phyloP scores from a whole-genome alignment of 208 protist species.

The Novymonas esmeraldas region DNA sequence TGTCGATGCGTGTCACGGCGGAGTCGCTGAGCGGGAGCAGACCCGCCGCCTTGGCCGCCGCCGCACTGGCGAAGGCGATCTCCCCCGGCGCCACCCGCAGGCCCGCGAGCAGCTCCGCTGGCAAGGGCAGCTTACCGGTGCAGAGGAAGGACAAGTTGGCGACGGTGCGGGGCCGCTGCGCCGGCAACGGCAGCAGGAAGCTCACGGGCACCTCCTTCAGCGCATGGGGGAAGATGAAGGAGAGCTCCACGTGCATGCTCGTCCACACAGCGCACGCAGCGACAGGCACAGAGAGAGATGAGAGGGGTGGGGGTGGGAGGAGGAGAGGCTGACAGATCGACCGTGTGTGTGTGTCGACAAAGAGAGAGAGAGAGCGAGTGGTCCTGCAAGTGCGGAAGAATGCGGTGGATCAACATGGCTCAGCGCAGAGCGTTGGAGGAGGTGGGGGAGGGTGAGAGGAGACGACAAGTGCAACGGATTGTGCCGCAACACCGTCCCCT shows the following conservation, averaged over 20 bases:
- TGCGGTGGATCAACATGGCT: too few relatives aligned
- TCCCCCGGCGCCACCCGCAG: constrained; percentile 26
- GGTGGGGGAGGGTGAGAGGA: too few relatives aligned
- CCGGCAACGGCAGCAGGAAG: constrained; percentile 47
- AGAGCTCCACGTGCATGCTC: constrained; percentile 56
- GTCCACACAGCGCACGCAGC: background rate
- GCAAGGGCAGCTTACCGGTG: constrained; percentile 58
- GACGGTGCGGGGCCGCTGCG: constrained; percentile 55
- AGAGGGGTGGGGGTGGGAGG: background rate
- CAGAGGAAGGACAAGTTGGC: constrained; percentile 76
- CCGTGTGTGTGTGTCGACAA: too few relatives aligned
- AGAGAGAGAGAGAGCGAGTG: too few relatives aligned
- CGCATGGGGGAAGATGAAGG: constrained; percentile 69
- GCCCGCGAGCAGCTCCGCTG: constrained; percentile 28
- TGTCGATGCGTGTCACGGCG: constrained; percentile 69
- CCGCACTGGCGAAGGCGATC: constrained; percentile 20
- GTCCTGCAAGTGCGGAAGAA: too few relatives aligned
- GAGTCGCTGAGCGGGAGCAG: constrained; percentile 62
- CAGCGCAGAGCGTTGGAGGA: too few relatives aligned
- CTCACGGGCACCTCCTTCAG: constrained; percentile 39
- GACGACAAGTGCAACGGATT: too few relatives aligned
- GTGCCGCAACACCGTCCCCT: too few relatives aligned
- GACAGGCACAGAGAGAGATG: background rate
- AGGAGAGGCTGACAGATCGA: too few relatives aligned
- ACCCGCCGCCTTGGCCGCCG: constrained; percentile 34